Conservation (phyloP, 2,329 filamentous ascomycete species). For the Aspergillus pseudotamarii region DNA sequence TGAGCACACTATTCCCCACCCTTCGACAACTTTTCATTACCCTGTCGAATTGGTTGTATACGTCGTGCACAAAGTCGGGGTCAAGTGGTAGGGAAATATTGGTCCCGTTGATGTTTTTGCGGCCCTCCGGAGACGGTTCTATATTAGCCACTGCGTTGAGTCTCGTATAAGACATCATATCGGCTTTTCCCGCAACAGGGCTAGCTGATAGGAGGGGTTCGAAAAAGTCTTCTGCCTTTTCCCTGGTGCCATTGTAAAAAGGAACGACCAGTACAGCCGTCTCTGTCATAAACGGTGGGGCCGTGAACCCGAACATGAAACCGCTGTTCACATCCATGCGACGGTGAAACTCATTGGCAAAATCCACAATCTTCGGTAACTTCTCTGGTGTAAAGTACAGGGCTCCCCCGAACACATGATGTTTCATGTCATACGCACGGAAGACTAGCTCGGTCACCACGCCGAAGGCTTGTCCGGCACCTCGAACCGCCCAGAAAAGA, state of each 20-base stretch:
- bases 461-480: slow-evolving; percentile 47
- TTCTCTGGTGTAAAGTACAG: slow-evolving; percentile 7
- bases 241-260: slow-evolving; percentile 8
- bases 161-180: slow-evolving; percentile 12
- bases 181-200: neutral
- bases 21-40: slow-evolving; percentile 5
- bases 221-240: slow-evolving; percentile 8
- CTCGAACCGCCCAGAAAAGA: slow-evolving; percentile 51
- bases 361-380: slow-evolving; percentile 10
- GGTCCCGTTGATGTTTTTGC: slow-evolving; percentile 9
- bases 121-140: slow-evolving; percentile 12
- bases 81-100: slow-evolving; percentile 8
- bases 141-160: slow-evolving; percentile 10
- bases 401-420: slow-evolving; percentile 4
- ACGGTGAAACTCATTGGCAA: slow-evolving; percentile 13
- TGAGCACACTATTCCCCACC: slow-evolving; percentile 10
- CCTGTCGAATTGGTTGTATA: slow-evolving; percentile 5
- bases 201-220: neutral
- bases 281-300: neutral
- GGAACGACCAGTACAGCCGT: slow-evolving; percentile 1
- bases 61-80: neutral
- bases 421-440: slow-evolving; percentile 7
- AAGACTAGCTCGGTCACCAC: slow-evolving; percentile 46
- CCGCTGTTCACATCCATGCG: slow-evolving; percentile 14
- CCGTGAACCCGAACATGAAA: slow-evolving; percentile 13